Percentiles rank a stretch among this genome's conserved stretches.
Conservation (phyloP, 2,329 filamentous ascomycete species). For the Fusarium verrucosum region DNA sequence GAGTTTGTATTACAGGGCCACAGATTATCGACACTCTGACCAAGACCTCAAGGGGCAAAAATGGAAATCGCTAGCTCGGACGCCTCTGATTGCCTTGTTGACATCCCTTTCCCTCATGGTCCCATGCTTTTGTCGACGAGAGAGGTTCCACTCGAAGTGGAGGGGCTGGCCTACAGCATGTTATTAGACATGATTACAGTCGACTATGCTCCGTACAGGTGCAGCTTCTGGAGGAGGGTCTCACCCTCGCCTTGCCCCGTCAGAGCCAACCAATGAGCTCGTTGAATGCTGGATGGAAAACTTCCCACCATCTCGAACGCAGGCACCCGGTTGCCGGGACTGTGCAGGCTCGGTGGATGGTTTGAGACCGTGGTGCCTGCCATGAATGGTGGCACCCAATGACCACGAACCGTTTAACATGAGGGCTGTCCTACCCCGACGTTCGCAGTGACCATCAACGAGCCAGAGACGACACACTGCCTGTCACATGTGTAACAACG, state of each 20-base stretch:
- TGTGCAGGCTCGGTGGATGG: conserved; percentile 23
- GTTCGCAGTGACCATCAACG: conserved; percentile 16
- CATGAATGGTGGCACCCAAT: conserved; percentile 4
- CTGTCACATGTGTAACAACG: conserved; percentile 22
- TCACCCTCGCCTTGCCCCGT: conserved; percentile 31
- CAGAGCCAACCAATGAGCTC: conserved; percentile 28
- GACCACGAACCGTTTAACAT: conserved; percentile 25
- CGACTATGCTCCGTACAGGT: conserved; percentile 32
- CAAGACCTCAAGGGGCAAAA: conserved; percentile 17
- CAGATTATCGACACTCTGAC: conserved; percentile 9
- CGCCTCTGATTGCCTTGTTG: conserved; percentile 25
- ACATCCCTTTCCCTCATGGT: conserved; percentile 34
- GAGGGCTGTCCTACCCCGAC: conserved; percentile 22
- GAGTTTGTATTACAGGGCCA: not conserved
- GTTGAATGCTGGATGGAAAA: conserved; percentile 15
- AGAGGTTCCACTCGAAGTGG: conserved; percentile 44
- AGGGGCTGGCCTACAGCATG: conserved; percentile 41
- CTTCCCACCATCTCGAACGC: conserved; percentile 36
- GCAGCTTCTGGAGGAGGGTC: conserved; percentile 37
- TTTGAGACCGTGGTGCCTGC: conserved; percentile 15
- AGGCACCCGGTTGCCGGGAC: conserved; percentile 31
- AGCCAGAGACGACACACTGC: conserved; percentile 13
- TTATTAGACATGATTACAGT: conserved; percentile 36
- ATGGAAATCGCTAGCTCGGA: conserved; percentile 27
- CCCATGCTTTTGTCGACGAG: conserved; percentile 37